These are phyloP conservation scores for Parafenestella ontariensis DNA, from an alignment of 2,329 filamentous ascomycete genomes.

Conservation along the genomic window DNA sequence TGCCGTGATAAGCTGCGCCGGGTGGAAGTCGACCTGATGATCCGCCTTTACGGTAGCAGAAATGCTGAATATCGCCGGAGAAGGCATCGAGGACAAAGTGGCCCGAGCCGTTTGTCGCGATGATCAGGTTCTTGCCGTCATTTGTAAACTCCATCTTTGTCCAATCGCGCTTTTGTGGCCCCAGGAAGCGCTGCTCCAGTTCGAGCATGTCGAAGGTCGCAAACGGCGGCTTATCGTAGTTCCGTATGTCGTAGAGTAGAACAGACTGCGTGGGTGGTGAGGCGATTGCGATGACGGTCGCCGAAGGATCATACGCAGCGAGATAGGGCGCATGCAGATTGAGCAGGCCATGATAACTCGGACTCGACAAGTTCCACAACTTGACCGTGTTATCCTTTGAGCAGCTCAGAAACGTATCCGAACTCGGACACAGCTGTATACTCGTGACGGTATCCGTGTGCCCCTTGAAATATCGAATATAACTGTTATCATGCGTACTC, in stretches of 20 bases:
- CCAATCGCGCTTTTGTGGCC: slow-evolving; percentile 71
- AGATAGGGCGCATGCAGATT: slow-evolving; percentile 83
- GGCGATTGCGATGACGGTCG: slow-evolving; percentile 87
- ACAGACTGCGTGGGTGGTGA: slow-evolving; percentile 80
- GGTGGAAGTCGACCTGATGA: slow-evolving; percentile 56
- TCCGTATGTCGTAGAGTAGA: slow-evolving; percentile 89
- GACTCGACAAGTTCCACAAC: slow-evolving; percentile 85
- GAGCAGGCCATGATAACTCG: slow-evolving; percentile 79
- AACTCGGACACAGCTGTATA: slow-evolving; percentile 77
- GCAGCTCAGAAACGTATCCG: slow-evolving; percentile 92
- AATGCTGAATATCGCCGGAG: slow-evolving; percentile 78
- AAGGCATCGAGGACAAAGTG: slow-evolving; percentile 97
- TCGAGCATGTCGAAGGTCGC: slow-evolving; percentile 80
- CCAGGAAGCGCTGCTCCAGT: slow-evolving; percentile 59
- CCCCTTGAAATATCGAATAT: slow-evolving; percentile 94
- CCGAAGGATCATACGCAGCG: slow-evolving; percentile 89
- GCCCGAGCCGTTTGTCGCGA: slow-evolving; percentile 82
- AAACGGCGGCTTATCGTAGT: slow-evolving; percentile 92
- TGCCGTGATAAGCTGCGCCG: slow-evolving; percentile 58
- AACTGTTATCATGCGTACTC: slow-evolving; percentile 93
- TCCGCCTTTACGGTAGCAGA: slow-evolving; percentile 61
- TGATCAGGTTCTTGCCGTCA: slow-evolving; percentile 84
- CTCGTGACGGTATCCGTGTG: slow-evolving; percentile 86
- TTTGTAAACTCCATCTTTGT: slow-evolving; percentile 95
- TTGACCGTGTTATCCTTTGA: slow-evolving; percentile 89